Evolutionary conservation across 176 grass and related monocot species (phyloP), one percentile per base, ranked within the genome.

Genomic region (Leersia perrieri): DNA sequence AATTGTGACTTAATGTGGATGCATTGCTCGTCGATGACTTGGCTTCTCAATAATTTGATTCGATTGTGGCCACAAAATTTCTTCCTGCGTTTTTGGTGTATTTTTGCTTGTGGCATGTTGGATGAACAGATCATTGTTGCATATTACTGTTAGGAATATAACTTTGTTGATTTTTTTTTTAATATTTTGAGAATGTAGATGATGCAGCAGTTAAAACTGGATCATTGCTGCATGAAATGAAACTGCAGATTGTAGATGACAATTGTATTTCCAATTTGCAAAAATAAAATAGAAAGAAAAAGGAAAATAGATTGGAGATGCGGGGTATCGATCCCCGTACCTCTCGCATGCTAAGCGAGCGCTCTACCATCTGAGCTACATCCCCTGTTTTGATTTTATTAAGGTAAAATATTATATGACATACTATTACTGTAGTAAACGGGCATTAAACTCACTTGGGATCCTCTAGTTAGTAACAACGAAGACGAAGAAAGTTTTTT

Each of bases 311-410:
- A 39, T 8, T 7, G 36, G 6, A 39, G 36, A 39, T 39, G 90
- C 86, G 65, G 90, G 88, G 88, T 91, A 97, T 94, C 90, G 86
- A 92, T 97, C 92, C 92, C 88, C 92, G 83, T 94, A 76, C 95
- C 90, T 98, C 95, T 98, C 86, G 86, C 95, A 94, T 98, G 92
- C 92, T 89, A 98, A 98, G 95, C 92, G 88, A 91, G 88, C 84
- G 88, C 88, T 94, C 88, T 93, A 94, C 90, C 95, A 94, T 98
- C 90, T 98, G 90, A 98, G 92, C 92, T 94, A 92, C 92, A 94
- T 94, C 88, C 88, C 92, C 94, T n/a, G n/a, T n/a, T n/a, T n/a
- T n/a, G n/a, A n/a, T n/a, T n/a, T n/a, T n/a, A n/a, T n/a, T n/a
- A n/a, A n/a, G n/a, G n/a, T n/a, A n/a, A n/a, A n/a, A n/a, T n/a